A percentile compares a stretch with the other conserved stretches of the same genome.
Evolutionary conservation across 768 basidiomycete species (phyloP).

Genomic region (Mycena indigotica): DNA sequence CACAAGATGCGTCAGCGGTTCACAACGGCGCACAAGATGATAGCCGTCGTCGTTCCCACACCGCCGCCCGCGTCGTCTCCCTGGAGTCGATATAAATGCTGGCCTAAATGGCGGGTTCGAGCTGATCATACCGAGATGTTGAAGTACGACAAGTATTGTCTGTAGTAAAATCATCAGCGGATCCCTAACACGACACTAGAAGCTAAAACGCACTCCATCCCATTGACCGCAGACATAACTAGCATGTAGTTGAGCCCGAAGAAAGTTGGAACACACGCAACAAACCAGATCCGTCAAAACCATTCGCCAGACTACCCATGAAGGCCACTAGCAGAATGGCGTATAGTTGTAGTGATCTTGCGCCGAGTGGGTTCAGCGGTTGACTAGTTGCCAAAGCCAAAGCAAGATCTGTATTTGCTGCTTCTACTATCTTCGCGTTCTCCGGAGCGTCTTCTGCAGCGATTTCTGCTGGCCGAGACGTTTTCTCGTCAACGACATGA

Average conservation of each 20-base stretch:
- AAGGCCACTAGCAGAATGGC: constrained; percentile 44
- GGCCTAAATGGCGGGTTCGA: neutral
- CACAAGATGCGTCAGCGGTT: neutral
- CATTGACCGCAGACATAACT: constrained; percentile 25
- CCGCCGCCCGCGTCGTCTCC: constrained; percentile 19
- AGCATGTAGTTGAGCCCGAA: constrained; percentile 22
- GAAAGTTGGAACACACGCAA: constrained; percentile 11
- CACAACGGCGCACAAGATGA: constrained; percentile 17
- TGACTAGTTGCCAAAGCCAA: constrained; percentile 47
- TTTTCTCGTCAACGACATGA: constrained; percentile 6
- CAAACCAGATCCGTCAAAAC: constrained; percentile 50
- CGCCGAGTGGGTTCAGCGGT: constrained; percentile 41
- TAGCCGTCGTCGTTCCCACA: constrained; percentile 20
- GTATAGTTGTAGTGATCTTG: constrained; percentile 44
- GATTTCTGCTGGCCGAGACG: neutral
- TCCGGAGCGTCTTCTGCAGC: constrained; percentile 6
- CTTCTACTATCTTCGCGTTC: constrained; percentile 30
- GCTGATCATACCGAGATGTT: constrained; percentile 7
- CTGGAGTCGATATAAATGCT: constrained; percentile 4
- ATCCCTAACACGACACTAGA: neutral
- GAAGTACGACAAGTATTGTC: constrained; percentile 19
- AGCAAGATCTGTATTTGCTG: constrained; percentile 47
- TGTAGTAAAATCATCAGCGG: neutral
- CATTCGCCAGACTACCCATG: constrained; percentile 49
- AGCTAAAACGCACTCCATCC: constrained; percentile 14